Evolutionary conservation across 176 grass and related monocot genomes (phyloP), one percentile per base, ranked within the genome.

Genomic region (Carex cristatella): DNA sequence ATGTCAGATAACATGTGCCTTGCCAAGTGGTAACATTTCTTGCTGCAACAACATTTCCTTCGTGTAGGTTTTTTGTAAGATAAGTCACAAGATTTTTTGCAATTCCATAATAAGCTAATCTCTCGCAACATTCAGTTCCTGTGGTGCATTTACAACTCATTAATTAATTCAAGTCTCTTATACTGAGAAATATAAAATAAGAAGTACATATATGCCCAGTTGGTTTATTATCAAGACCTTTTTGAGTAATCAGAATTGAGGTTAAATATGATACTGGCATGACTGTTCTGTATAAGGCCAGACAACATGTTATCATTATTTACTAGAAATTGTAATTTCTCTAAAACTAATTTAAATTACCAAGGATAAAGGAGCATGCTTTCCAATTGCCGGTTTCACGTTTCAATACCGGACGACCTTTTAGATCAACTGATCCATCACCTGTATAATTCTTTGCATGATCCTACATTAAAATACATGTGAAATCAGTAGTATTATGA

Each of bases 1-100:
- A 81, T 2, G 88, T 90, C 30, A 94, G 86, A 75, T 92, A 92
- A 81, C 90, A 89, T 4, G 84, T 92, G 35, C 90, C 92, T 30
- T 88, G 60, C 92, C 93, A 94, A 11, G 84, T 87, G 30, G 93
- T 86, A 0, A 89, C 85, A 37, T 88, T 94, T 76, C 88, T 92
- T 3, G 93, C 93, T 0, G 90, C 93, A 5, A 57, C 0, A 10
- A 87, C 40, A 48, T 90, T 94, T 87, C 90, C 91, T 49, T 92
- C 54, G 14, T 85, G 82, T 84, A 88, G 88, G 3, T 87, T 74
- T 77, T 85, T 90, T 2, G 86, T 88, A 4, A 94, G 86, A 68
- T 94, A 94, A 61, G 75, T 90, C 3, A 94, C 92, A n/a, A 94
- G 12, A 84, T 92, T 94, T 9, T 81, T 88, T 1, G 88, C 81